phyloP scores from a whole-genome alignment of 2,329 filamentous ascomycete genomes.

The Aspergillus piperis region DNA sequence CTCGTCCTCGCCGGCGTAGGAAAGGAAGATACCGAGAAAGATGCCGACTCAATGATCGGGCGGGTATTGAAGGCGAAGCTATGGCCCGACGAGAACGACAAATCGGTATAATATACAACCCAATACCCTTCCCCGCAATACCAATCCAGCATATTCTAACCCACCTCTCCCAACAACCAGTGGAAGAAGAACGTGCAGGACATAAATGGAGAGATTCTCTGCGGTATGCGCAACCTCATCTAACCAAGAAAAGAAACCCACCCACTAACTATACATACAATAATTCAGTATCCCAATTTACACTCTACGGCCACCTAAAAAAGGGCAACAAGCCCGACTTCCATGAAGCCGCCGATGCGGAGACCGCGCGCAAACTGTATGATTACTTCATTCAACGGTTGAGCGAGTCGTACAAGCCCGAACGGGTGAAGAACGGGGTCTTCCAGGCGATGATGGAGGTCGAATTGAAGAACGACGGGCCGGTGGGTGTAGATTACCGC shows the following conservation, averaged over 20 bases:
- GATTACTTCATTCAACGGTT: slow-evolving; percentile 79
- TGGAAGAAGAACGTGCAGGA: slow-evolving; percentile 92
- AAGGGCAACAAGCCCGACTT: slow-evolving; percentile 97
- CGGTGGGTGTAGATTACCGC: slow-evolving; percentile 64
- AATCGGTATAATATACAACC: slow-evolving; percentile 53
- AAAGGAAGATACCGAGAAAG: slow-evolving; percentile 85
- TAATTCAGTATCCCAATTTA: slow-evolving; percentile 86
- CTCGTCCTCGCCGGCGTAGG: slow-evolving; percentile 90
- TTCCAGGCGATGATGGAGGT: slow-evolving; percentile 99
- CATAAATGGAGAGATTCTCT: slow-evolving; percentile 88
- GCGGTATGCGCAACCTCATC: slow-evolving; percentile 61
- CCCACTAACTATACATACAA: not conserved
- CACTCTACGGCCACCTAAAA: slow-evolving; percentile 86
- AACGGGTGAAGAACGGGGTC: slow-evolving; percentile 87
- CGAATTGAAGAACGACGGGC: slow-evolving; percentile 81
- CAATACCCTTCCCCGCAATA: not conserved
- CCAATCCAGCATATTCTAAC: slow-evolving; percentile 4
- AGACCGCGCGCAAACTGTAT: slow-evolving; percentile 79
- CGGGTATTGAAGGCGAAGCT: slow-evolving; percentile 89
- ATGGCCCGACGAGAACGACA: slow-evolving; percentile 80
- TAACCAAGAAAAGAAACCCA: not conserved
- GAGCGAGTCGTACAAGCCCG: slow-evolving; percentile 67
- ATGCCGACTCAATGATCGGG: slow-evolving; percentile 76
- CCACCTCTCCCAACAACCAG: slow-evolving; percentile 45
- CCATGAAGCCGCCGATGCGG: slow-evolving; percentile 77